Evolutionary conservation across 164 flowering plant genomes (phyloP), one percentile per base, ranked within the genome.

Genomic region (Berberis thunbergii): DNA sequence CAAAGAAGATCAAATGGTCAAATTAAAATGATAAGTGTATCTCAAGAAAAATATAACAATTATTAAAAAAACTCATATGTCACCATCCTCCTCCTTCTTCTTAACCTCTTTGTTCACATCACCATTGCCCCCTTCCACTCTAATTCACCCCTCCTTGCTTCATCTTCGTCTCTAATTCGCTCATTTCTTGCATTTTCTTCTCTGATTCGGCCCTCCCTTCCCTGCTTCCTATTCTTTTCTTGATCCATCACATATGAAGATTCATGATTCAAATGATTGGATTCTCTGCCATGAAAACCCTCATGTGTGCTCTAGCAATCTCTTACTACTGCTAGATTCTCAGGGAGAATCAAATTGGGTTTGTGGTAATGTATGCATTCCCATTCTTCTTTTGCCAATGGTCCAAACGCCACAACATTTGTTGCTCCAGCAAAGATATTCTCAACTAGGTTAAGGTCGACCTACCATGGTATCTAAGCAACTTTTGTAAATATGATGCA

Each of bases 301-400:
- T 87, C 69, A 89, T 89, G 96, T 78, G 85, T 59, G 81, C 87
- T 1, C 60, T 89, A 2, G 96, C 88, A 10, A 52, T 87, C 7
- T 90, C 90, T 38, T 87, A 87, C 69, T 12, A 82, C 42, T 80
- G 77, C 70, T 85, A 88, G 94, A 82, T 78, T 1, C 65, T 64
- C 3, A 71, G 67, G 55, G 83, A 75, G 6, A 72, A 85, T 78
- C 69, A 78, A 1, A 79, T 85, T 45, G 84, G 87, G 13, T 86
- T 86, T 26, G 86, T 86, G 13, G 71, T 72, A 0, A 70, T 84
- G 69, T 86, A 86, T 73, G 82, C 86, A 0, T 39, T 86, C 8
- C 84, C 92, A 1, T 86, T 86, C 81, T 86, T 86, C 79, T 86
- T 86, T 54, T 81, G 84, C 1, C 84, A 86, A 45, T 86, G 91